Evolutionary conservation across 2,329 filamentous ascomycete genomes (phyloP).

Genomic region (Exserohilum turcica): DNA sequence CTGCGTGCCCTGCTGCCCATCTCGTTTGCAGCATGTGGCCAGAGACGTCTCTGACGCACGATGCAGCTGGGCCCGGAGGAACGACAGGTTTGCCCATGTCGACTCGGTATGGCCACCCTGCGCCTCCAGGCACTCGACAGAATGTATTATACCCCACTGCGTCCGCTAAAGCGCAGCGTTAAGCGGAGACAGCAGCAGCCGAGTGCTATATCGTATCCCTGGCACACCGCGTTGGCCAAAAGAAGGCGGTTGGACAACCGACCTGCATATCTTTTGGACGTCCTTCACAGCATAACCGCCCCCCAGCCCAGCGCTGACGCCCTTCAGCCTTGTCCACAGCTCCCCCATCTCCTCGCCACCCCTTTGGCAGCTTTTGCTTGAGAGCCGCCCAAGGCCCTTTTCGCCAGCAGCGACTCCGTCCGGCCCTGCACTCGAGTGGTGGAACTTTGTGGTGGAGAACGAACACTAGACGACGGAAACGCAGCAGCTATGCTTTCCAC

Average conservation of each 20-base stretch:
- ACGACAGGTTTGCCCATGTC: constrained; percentile 38
- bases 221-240: constrained; percentile 42
- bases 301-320: constrained; percentile 37
- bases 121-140: constrained; percentile 36
- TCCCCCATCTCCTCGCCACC: constrained; percentile 16
- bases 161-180: constrained; percentile 37
- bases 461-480: constrained; percentile 35
- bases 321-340: constrained; percentile 15
- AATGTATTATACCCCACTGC: constrained; percentile 44
- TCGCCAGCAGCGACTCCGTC: constrained; percentile 19
- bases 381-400: constrained; percentile 1
- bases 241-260: constrained; percentile 34
- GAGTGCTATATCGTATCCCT: constrained; percentile 46
- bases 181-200: constrained; percentile 39
- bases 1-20: constrained; percentile 35
- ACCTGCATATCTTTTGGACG: constrained; percentile 38
- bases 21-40: constrained; percentile 46
- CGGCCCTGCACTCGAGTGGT: constrained; percentile 25
- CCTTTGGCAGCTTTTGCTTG: background rate
- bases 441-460: constrained; percentile 41
- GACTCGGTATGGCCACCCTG: constrained; percentile 42
- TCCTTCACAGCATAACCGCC: constrained; percentile 34
- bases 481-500: constrained; percentile 47
- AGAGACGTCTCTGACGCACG: constrained; percentile 42
- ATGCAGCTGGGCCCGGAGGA: constrained; percentile 43